These are phyloP conservation scores for Ochromonas danica DNA, from an alignment of 108 stramenopile species.

Conservation along the genomic window DNA sequence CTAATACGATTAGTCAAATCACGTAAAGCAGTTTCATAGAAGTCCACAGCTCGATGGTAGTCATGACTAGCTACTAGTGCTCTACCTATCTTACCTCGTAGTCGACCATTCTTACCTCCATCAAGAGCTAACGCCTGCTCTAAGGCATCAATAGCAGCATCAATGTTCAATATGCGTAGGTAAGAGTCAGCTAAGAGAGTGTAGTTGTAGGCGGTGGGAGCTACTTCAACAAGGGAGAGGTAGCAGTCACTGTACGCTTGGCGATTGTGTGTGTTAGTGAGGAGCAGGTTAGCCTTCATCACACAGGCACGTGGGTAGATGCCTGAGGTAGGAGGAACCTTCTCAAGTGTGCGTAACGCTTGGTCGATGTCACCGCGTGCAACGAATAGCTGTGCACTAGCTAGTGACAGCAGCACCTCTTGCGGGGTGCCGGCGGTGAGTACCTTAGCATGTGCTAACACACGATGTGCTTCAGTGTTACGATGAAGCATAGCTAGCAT, in stretches of 20 bases:
- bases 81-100: constrained; percentile 55
- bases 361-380: constrained; percentile 49
- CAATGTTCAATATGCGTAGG: constrained; percentile 60
- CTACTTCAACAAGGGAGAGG: constrained; percentile 46
- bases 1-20: not conserved
- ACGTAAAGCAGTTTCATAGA: constrained; percentile 60
- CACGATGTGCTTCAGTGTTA: constrained; percentile 36
- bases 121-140: constrained; percentile 55
- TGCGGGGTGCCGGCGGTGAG: constrained; percentile 47
- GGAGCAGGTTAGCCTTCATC: constrained; percentile 59
- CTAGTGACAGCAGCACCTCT: constrained; percentile 58
- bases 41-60: constrained; percentile 59
- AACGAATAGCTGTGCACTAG: constrained; percentile 54
- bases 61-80: constrained; percentile 63
- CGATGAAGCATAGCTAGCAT: constrained; percentile 23
- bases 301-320: constrained; percentile 49
- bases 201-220: constrained; percentile 40
- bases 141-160: constrained; percentile 62
- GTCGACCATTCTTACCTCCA: constrained; percentile 44
- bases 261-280: constrained; percentile 59
- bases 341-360: constrained; percentile 53
- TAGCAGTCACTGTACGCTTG: constrained; percentile 57
- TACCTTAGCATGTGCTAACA: constrained; percentile 38
- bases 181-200: constrained; percentile 64
- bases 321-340: constrained; percentile 43